phyloP scores from a whole-genome alignment of 306 rosid species.

The Cotoneaster glaucophyllus region DNA sequence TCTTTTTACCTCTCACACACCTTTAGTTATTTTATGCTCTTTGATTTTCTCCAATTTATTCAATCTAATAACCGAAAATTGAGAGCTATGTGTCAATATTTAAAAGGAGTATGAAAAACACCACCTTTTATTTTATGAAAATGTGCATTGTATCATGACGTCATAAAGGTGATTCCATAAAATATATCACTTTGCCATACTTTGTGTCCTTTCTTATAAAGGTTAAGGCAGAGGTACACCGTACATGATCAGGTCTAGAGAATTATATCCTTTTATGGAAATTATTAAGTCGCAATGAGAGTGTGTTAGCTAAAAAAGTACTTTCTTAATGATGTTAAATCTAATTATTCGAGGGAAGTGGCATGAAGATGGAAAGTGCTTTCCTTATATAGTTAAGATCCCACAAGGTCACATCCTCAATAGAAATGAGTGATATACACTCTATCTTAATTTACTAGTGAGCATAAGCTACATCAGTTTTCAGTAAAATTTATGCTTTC shows the following conservation, averaged over 20 bases:
- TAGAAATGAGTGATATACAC: background rate
- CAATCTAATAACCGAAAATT: fast-evolving
- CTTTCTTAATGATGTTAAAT: background rate
- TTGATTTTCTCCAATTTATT: no score
- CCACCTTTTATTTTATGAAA: no score
- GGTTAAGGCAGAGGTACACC: background rate
- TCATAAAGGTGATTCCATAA: background rate
- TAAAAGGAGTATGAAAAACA: no score
- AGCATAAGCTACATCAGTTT: background rate
- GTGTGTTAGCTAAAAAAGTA: background rate
- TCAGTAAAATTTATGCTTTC: background rate
- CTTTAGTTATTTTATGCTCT: no score
- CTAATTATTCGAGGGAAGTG: background rate
- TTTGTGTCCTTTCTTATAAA: no score
- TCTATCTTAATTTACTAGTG: background rate
- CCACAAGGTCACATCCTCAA: background rate
- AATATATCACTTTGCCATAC: background rate
- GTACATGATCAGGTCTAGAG: background rate
- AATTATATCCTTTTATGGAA: background rate
- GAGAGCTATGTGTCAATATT: no score
- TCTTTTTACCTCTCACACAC: no score
- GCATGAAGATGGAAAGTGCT: background rate
- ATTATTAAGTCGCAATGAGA: background rate
- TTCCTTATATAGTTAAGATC: background rate
- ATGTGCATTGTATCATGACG: background rate